Evolutionary conservation across 257 asterid species (phyloP).

Genomic region (Leptodermis oblonga): DNA sequence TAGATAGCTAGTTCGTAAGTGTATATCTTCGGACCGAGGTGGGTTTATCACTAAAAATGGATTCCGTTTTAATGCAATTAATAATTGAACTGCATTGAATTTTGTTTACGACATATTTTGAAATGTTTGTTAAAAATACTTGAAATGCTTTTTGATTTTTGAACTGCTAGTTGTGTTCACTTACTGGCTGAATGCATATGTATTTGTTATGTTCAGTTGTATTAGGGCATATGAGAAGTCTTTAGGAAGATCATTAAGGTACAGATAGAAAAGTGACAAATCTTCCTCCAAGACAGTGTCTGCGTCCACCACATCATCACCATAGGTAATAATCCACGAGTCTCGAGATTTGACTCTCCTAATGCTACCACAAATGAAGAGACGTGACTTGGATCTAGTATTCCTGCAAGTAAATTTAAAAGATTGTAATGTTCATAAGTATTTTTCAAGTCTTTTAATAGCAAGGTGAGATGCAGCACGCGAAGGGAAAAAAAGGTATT

Average conservation of each 20-base stretch:
- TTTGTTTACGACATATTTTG: too few relatives aligned
- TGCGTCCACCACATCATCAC: conserved; percentile 62
- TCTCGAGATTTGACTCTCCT: conserved; percentile 65
- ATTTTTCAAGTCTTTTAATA: not conserved
- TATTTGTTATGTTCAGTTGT: too few relatives aligned
- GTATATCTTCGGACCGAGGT: too few relatives aligned
- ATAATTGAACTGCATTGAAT: too few relatives aligned
- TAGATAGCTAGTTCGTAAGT: too few relatives aligned
- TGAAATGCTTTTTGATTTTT: too few relatives aligned
- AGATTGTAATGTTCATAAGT: not conserved
- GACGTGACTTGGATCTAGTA: conserved; percentile 73
- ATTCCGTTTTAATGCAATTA: too few relatives aligned
- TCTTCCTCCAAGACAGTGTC: conserved; percentile 57
- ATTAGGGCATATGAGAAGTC: conserved; percentile 66
- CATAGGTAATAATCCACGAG: conserved; percentile 74
- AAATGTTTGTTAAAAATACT: too few relatives aligned
- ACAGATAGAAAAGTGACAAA: conserved; percentile 55
- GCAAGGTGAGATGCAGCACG: too few relatives aligned
- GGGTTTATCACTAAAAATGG: too few relatives aligned
- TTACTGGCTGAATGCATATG: too few relatives aligned
- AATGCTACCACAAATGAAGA: conserved; percentile 75
- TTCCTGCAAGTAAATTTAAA: conserved; percentile 45
- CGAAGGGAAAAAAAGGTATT: not conserved
- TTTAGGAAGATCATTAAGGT: conserved; percentile 61
- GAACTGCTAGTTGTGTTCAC: too few relatives aligned